Conservation (phyloP, 768 basidiomycete genomes). For the Lentinula boryana region DNA sequence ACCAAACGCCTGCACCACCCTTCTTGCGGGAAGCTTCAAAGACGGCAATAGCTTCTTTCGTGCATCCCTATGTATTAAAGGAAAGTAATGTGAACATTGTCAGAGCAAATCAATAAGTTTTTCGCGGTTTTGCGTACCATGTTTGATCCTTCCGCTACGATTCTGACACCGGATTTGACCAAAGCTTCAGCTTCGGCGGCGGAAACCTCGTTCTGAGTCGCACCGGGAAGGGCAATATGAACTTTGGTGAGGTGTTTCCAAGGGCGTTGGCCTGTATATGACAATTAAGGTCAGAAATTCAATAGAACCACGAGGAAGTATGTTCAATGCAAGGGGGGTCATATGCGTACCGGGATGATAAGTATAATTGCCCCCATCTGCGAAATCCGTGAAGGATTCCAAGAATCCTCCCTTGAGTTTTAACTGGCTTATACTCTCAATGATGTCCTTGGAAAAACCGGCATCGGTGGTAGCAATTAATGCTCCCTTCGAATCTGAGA, state of each 20-base stretch:
- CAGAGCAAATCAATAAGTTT: neutral
- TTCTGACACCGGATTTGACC: constrained; percentile 59
- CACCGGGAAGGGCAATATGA: constrained; percentile 65
- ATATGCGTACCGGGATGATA: constrained; percentile 39
- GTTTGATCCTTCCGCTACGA: constrained; percentile 75
- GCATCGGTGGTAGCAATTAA: constrained; percentile 46
- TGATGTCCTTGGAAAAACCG: constrained; percentile 53
- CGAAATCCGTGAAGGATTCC: constrained; percentile 26
- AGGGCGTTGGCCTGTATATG: constrained; percentile 45
- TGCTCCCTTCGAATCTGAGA: constrained; percentile 72
- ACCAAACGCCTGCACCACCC: constrained; percentile 50
- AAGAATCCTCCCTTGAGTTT: constrained; percentile 51
- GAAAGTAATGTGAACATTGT: neutral
- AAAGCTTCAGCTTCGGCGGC: constrained; percentile 66
- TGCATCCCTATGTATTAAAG: constrained; percentile 37
- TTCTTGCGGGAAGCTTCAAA: constrained; percentile 58
- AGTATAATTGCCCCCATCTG: constrained; percentile 31
- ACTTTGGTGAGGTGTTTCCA: constrained; percentile 59
- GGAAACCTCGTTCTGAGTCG: constrained; percentile 68
- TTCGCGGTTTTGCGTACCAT: constrained; percentile 28
- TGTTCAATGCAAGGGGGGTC: neutral
- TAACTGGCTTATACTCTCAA: constrained; percentile 44
- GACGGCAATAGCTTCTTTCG: constrained; percentile 64
- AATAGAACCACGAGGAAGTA: neutral
- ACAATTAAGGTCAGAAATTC: constrained; percentile 5